Evolutionary conservation across 2,329 filamentous ascomycete genomes (phyloP), one percentile per base, ranked within the genome.

Genomic region (Penicillium sp.): DNA sequence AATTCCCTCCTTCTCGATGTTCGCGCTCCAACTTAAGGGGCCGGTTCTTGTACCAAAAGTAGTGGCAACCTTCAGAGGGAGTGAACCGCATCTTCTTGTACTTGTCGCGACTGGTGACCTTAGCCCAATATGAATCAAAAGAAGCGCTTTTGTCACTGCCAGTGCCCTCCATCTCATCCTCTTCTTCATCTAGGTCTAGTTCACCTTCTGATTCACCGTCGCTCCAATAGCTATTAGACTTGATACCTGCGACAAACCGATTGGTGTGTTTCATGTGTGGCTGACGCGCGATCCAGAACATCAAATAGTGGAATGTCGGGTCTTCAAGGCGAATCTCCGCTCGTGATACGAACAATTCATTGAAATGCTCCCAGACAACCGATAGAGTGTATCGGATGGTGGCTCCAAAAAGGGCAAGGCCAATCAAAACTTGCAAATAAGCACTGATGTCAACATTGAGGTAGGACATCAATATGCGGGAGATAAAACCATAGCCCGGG

Each of bases 221-320:
- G 23, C 58, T 58, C 26, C 60, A 67, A 34, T 69, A 66, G 44
- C 67, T 65, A 47, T 68, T 82, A 34, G 85, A 66, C 61, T 81
- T 82, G 6, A 84, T 86, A 64, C 86, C 86, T 38, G 84, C 87
- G 10, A 89, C 78, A 59, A 88, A 87, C 41, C 79, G 79, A 13
- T 84, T 82, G 0, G 85, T 82, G 5, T 75, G 73, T 56, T 81
- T 78, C 18, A 84, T 78, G 60, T 89, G 88, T 3, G 74, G 69
- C 69, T 90, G 86, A 32, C 76, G 72, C 2, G 85, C 79, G 2
- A 89, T 79, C 87, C 87, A 90, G 26, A 78, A 79, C 84, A 89
- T 88, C 38, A 89, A 65, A 64, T 88, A 87, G 65, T 86, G 86
- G 74, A 88, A 90, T 53, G 88, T 83, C 67, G 90, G 87, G 62